Evolutionary conservation across 768 basidiomycete species (phyloP).

Genomic region (Boletus rubescentipes): DNA sequence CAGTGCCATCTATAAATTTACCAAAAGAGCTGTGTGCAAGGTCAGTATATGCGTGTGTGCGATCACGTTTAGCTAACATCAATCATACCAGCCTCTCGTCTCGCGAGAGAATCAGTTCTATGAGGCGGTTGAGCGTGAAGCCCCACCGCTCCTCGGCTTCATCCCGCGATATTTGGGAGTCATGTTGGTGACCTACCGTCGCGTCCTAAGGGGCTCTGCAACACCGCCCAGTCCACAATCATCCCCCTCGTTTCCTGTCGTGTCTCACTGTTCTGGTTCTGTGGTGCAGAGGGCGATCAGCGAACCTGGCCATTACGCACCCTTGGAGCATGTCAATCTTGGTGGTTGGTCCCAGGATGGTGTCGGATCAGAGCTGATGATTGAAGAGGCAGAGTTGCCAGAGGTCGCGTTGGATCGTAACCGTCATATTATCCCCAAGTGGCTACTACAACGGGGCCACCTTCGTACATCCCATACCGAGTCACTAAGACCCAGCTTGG

Average conservation of each 20-base stretch:
- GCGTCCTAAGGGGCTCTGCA: constrained; percentile 51
- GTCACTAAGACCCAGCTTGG: constrained; percentile 27
- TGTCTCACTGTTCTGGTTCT: constrained; percentile 26
- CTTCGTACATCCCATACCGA: constrained; percentile 47
- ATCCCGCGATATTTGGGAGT: constrained; percentile 99
- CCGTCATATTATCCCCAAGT: constrained; percentile 95
- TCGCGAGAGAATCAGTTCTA: constrained; percentile 98
- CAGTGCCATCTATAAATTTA: constrained; percentile 96
- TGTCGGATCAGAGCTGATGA: constrained; percentile 42
- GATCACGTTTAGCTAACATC: constrained; percentile 12
- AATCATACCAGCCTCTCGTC: constrained; percentile 73
- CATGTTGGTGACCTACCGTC: constrained; percentile 95
- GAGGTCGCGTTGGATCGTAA: constrained; percentile 92
- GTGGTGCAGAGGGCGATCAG: constrained; percentile 29
- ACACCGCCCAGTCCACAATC: constrained; percentile 22
- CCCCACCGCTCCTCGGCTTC: constrained; percentile 87
- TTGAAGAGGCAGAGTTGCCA: constrained; percentile 81
- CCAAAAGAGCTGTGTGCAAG: constrained; percentile 97
- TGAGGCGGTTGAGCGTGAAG: constrained; percentile 92
- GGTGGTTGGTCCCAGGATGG: constrained; percentile 27
- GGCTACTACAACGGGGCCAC: constrained; percentile 62
- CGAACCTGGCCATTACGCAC: constrained; percentile 18
- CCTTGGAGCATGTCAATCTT: background rate
- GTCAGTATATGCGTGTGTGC: constrained; percentile 44
- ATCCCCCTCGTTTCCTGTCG: constrained; percentile 13